Conservation (phyloP, 495 filamentous ascomycete genomes). For the Xylaria venustula region DNA sequence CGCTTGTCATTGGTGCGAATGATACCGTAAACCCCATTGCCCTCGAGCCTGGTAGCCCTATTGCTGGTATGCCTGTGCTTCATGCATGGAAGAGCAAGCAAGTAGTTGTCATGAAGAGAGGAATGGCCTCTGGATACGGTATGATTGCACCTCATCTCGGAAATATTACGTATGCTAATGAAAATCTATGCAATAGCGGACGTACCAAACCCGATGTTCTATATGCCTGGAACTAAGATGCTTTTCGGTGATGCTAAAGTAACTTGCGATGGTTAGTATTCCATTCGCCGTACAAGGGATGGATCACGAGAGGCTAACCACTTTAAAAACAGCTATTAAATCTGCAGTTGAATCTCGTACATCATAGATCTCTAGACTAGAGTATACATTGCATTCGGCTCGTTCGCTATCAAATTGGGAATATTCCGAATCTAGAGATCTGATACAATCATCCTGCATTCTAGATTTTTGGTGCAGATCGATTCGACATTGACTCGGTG, state of each 20-base stretch:
- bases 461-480: slow-evolving; percentile 16
- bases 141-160: slow-evolving; percentile 17
- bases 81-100: slow-evolving; percentile 90
- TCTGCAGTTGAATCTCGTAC: slow-evolving; percentile 45
- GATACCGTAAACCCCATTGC: slow-evolving; percentile 86
- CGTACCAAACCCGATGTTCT: slow-evolving; percentile 86
- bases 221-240: slow-evolving; percentile 80
- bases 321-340: slow-evolving; percentile 46
- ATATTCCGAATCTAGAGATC: slow-evolving; percentile 17
- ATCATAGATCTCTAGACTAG: slow-evolving; percentile 36
- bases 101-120: slow-evolving; percentile 81
- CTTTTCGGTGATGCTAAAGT: slow-evolving; percentile 80
- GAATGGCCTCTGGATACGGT: slow-evolving; percentile 80
- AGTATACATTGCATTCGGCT: slow-evolving; percentile 13
- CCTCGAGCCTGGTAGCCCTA: slow-evolving; percentile 71
- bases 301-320: not conserved
- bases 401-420: too few relatives aligned
- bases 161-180: not conserved
- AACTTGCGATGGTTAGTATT: slow-evolving; percentile 65
- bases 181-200: slow-evolving; percentile 52
- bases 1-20: slow-evolving; percentile 81
- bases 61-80: slow-evolving; percentile 83
- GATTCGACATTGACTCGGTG: not conserved
- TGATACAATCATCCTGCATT: slow-evolving; percentile 1
- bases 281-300: not conserved